These are phyloP conservation scores for Trebouxia sp. DNA, from an alignment of 139 green algal genomes.

Conservation along the genomic window DNA sequence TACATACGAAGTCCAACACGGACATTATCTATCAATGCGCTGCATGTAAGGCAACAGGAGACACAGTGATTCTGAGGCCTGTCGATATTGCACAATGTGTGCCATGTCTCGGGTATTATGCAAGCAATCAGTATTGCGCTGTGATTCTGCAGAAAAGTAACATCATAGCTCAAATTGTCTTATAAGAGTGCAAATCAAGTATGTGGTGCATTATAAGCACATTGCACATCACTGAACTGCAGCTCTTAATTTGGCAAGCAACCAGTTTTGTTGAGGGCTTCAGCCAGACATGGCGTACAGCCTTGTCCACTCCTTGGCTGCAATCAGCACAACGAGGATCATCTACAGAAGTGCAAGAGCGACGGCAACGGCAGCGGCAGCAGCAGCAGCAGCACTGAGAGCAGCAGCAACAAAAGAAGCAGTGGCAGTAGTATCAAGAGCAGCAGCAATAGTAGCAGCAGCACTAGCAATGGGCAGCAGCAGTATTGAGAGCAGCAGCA, in stretches of 20 bases:
- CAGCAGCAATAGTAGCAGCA: not conserved
- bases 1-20: no score
- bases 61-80: no score
- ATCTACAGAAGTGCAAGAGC: not conserved
- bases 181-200: not conserved
- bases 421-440: not conserved
- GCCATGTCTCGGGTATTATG: no score
- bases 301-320: constrained; percentile 58
- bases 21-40: no score
- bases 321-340: not conserved
- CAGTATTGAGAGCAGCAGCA: not conserved
- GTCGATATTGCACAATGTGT: no score
- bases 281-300: constrained; percentile 34
- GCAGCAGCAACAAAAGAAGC: not conserved
- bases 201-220: constrained; percentile 24
- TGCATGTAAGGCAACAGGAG: no score
- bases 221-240: constrained; percentile 9
- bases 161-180: no score
- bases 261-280: not conserved
- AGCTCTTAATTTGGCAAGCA: not conserved
- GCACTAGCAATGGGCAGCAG: not conserved
- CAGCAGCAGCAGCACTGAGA: not conserved
- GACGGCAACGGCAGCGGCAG: not conserved
- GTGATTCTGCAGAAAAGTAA: no score
- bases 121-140: no score